Evolutionary conservation across 1,284 basidiomycete genomes (phyloP).

Genomic region (Cutaneotrichosporon dermatis): DNA sequence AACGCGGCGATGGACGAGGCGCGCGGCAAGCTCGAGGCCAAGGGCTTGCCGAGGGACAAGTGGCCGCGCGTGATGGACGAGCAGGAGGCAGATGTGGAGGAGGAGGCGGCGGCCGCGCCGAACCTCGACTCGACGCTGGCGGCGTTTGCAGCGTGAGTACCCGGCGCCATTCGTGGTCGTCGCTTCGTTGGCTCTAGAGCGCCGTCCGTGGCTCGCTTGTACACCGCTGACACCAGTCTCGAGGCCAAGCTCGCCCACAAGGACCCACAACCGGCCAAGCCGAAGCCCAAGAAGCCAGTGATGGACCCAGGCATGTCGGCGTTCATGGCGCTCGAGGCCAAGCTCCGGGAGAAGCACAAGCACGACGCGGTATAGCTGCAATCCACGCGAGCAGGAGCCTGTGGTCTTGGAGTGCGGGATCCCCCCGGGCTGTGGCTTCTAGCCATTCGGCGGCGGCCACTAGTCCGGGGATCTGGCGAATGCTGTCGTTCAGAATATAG

Average conservation of each 20-base stretch:
- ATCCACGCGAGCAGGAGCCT: too few relatives aligned
- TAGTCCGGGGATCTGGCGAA: too few relatives aligned
- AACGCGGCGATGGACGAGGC: conserved; percentile 56
- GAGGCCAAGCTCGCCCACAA: conserved; percentile 3
- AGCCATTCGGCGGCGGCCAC: too few relatives aligned
- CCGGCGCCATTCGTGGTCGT: too few relatives aligned
- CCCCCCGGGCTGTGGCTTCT: too few relatives aligned
- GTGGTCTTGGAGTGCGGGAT: too few relatives aligned
- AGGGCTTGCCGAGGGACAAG: conserved; percentile 56
- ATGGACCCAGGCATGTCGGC: conserved; percentile 22
- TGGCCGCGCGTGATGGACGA: conserved; percentile 59
- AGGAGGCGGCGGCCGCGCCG: neutral
- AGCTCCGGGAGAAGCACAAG: conserved; percentile 1
- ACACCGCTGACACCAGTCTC: conserved; percentile 7
- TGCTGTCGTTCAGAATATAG: too few relatives aligned
- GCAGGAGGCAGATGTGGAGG: conserved; percentile 12
- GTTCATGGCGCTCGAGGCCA: conserved; percentile 26
- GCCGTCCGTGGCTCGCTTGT: too few relatives aligned
- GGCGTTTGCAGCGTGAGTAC: conserved; percentile 21
- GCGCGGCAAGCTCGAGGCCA: conserved; percentile 54
- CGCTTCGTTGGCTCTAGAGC: too few relatives aligned
- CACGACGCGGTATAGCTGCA: neutral
- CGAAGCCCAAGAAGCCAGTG: conserved; percentile 21
- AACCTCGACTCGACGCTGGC: conserved; percentile 16
- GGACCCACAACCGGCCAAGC: neutral